phyloP scores from a whole-genome alignment of 1,284 basidiomycete genomes.

The Ganoderma meredithae region DNA sequence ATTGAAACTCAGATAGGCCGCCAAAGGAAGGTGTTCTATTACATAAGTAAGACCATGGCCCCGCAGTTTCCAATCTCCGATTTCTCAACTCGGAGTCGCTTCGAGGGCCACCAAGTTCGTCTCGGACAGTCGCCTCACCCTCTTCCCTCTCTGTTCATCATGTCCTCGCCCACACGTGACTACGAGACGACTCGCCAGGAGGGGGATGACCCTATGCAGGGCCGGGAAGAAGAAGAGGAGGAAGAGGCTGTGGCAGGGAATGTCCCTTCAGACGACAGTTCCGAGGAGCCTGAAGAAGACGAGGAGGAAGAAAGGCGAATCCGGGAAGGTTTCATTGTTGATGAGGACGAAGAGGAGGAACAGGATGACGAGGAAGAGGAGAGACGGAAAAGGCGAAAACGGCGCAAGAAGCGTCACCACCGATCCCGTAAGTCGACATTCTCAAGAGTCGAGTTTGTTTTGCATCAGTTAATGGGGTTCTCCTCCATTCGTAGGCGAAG shows the following conservation, averaged over 20 bases:
- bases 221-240: conserved; percentile 60
- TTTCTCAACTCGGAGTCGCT: conserved; percentile 17
- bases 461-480: conserved; percentile 19
- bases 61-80: conserved; percentile 20
- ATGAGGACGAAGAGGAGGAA: conserved; percentile 79
- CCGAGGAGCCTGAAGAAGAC: conserved; percentile 86
- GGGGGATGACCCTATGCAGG: conserved; percentile 66
- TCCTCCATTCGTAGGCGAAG: conserved; percentile 48
- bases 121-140: conserved; percentile 26
- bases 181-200: conserved; percentile 41
- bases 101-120: conserved; percentile 21
- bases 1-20: neutral
- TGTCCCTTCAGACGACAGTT: conserved; percentile 77
- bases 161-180: conserved; percentile 60
- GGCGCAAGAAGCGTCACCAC: conserved; percentile 71
- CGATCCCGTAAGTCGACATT: conserved; percentile 57
- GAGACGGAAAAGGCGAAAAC: conserved; percentile 64
- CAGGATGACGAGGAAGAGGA: conserved; percentile 68
- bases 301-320: conserved; percentile 80
- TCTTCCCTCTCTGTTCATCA: conserved; percentile 43
- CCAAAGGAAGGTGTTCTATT: neutral
- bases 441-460: conserved; percentile 11
- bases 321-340: conserved; percentile 86
- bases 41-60: neutral
- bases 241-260: conserved; percentile 54